Evolutionary conservation across 106 monocot species (phyloP), one percentile per base, ranked within the genome.

Genomic region (Platanthera zijinensis): DNA sequence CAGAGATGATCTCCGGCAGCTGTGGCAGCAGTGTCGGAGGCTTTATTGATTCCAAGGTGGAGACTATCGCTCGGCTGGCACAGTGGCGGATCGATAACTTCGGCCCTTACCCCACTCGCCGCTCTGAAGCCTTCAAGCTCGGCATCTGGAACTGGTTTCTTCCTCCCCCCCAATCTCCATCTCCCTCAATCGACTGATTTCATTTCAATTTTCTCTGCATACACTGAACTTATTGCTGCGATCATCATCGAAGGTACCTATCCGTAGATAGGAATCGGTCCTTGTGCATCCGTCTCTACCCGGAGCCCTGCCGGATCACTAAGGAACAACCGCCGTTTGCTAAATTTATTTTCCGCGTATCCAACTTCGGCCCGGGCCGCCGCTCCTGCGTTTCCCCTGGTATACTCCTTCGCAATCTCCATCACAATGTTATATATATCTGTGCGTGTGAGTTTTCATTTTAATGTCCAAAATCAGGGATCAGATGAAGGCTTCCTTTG

Each of bases 21-120:
- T 64, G 52, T 22, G 69, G 74, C 76, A 25, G 52, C 15, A 79
- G 76, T 17, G 75, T 48, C 5, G 80, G 67, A 25, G 77, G 46
- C 48, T 73, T 54, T 1, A 51, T 52, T 28, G 95, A 96, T 50
- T 87, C 88, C 21, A 88, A 85, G 80, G 90, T 96, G 76, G 92
- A 92, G 78, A 92, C 89, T 61, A 96, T 96, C 50, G 83, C 92
- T 47, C 74, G 95, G 66, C 22, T 96, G 76, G 95, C 92, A 50
- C 95, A 92, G 81, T 96, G 92, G 95, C 50, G 84, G 79, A 89
- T 96, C 73, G 92, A 96, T 46, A 86, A 78, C 87, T 90, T 96
- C 73, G 92, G 90, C 2, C 84, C 80, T 54, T 85, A 77, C 78
- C 81, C 95, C 45, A 90, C 85, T 73, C 92, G 95, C 80, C 92